A percentile compares a stretch with the other conserved stretches of the same genome.
These are phyloP conservation scores for Lactarius quietus DNA, from an alignment of 768 basidiomycete species.

Conservation along the genomic window DNA sequence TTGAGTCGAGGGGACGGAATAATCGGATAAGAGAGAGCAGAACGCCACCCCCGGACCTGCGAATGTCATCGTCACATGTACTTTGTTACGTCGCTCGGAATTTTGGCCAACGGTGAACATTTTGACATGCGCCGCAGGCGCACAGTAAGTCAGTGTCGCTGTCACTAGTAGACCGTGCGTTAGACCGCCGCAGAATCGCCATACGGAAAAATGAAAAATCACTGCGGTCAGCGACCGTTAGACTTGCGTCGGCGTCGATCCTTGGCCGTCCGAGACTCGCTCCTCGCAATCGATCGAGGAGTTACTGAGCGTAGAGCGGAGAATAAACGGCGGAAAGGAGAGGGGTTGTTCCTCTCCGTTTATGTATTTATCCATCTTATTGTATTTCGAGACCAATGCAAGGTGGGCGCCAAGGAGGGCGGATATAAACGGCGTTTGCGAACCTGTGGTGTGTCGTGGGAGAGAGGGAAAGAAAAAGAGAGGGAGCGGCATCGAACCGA, in stretches of 20 bases:
- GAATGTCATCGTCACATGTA: not conserved
- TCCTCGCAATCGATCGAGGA: not conserved
- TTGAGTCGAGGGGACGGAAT: not conserved
- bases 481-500: not conserved
- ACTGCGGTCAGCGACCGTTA: not conserved
- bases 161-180: not conserved
- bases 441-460: not conserved
- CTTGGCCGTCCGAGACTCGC: not conserved
- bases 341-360: not conserved
- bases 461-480: too few species aligned
- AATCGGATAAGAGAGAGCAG: not conserved
- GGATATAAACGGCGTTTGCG: not conserved
- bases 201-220: not conserved
- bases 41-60: not conserved
- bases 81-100: not conserved
- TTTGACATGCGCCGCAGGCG: not conserved
- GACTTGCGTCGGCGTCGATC: not conserved
- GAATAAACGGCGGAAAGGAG: not conserved
- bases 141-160: not conserved
- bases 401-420: not conserved
- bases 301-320: not conserved
- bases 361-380: not conserved
- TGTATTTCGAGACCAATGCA: not conserved
- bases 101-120: not conserved
- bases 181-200: not conserved